Percentiles rank a stretch among this genome's conserved stretches.
phyloP scores from a whole-genome alignment of 129 eudicot species.

The Escallonia rubra region DNA sequence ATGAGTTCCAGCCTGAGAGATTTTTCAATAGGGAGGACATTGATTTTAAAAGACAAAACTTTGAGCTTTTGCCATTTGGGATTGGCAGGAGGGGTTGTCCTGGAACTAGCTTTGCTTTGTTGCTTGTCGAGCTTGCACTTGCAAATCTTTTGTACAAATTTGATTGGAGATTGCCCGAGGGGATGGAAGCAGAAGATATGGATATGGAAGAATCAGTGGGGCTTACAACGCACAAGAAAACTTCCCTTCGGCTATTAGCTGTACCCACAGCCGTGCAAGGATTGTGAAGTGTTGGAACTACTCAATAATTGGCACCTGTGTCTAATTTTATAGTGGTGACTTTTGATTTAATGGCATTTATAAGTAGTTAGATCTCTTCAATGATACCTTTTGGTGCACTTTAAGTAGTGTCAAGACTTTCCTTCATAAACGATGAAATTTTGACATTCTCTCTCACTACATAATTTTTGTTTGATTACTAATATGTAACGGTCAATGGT shows the following conservation, averaged over 20 bases:
- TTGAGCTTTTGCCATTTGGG: slow-evolving; percentile 23
- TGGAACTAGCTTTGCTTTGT: slow-evolving; percentile 8
- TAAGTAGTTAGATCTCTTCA: too few relatives aligned
- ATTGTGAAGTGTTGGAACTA: too few relatives aligned
- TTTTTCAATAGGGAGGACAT: slow-evolving; percentile 4
- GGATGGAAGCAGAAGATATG: slow-evolving; percentile 15
- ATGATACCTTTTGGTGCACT: too few relatives aligned
- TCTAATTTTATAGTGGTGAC: too few relatives aligned
- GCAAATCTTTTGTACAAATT: slow-evolving; percentile 18
- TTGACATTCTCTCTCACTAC: too few relatives aligned
- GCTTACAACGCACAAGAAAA: slow-evolving; percentile 15
- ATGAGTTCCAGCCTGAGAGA: slow-evolving; percentile 16
- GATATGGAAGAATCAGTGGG: slow-evolving; percentile 20
- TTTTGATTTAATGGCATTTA: too few relatives aligned
- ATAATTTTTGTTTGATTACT: too few relatives aligned
- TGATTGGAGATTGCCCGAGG: slow-evolving; percentile 20
- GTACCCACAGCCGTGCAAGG: not conserved
- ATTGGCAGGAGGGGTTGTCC: slow-evolving; percentile 27
- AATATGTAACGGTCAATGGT: too few relatives aligned
- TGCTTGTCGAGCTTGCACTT: slow-evolving; percentile 19
- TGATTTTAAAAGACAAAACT: slow-evolving; percentile 17
- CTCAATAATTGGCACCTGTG: too few relatives aligned
- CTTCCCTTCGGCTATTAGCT: slow-evolving; percentile 19
- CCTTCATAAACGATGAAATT: too few relatives aligned
- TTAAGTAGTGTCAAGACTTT: too few relatives aligned